Evolutionary conservation across 2,329 filamentous ascomycete species (phyloP).

Genomic region (Fusarium lateritium): DNA sequence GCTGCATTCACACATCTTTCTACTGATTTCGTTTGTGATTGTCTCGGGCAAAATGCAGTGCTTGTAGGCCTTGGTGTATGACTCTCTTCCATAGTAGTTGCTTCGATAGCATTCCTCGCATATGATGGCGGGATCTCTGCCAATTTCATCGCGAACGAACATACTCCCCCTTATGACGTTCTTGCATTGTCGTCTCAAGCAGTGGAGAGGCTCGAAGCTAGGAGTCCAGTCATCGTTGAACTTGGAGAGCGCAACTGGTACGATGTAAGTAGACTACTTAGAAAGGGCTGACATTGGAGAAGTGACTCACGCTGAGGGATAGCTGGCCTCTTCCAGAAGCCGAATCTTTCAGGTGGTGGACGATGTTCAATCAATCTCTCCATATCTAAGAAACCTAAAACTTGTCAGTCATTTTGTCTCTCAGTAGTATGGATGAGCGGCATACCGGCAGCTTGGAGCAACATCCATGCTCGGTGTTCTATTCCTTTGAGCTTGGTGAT

Average conservation of each 20-base stretch:
- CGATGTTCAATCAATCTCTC: slow-evolving; percentile 45
- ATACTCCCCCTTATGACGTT: slow-evolving; percentile 39
- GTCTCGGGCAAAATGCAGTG: slow-evolving; percentile 33
- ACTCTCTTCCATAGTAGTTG: slow-evolving; percentile 23
- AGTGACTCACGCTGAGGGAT: slow-evolving; percentile 39
- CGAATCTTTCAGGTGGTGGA: slow-evolving; percentile 29
- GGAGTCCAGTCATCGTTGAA: slow-evolving; percentile 28
- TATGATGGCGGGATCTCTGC: slow-evolving; percentile 18
- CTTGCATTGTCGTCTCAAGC: slow-evolving; percentile 35
- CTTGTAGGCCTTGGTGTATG: slow-evolving; percentile 40
- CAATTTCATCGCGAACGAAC: slow-evolving; percentile 25
- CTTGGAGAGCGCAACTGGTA: slow-evolving; percentile 28
- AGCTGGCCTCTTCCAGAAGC: slow-evolving; percentile 42
- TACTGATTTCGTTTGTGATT: slow-evolving; percentile 37
- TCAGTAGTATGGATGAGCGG: no score
- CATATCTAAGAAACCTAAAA: slow-evolving; percentile 40
- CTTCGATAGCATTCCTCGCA: slow-evolving; percentile 40
- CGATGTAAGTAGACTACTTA: background rate
- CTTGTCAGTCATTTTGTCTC: background rate
- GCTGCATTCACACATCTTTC: slow-evolving; percentile 36
- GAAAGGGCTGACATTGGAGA: background rate
- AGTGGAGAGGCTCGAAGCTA: slow-evolving; percentile 33
- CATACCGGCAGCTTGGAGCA: slow-evolving; percentile 39
- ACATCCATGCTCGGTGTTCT: slow-evolving; percentile 39
- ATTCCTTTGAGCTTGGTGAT: slow-evolving; percentile 24